These are phyloP conservation scores for Xylaria grammica DNA, from an alignment of 495 filamentous ascomycete species.

Conservation along the genomic window DNA sequence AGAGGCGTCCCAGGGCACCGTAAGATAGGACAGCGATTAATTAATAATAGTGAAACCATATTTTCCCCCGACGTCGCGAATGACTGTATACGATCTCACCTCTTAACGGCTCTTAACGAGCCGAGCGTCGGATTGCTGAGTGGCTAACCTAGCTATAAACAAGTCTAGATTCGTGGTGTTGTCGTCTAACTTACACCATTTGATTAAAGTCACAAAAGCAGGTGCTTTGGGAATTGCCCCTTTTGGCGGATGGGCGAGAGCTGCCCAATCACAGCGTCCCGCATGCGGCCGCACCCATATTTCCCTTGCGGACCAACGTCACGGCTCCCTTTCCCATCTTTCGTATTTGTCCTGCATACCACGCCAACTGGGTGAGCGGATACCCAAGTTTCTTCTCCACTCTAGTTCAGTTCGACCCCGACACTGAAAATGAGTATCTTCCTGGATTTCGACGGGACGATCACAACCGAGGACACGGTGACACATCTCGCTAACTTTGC, in stretches of 20 bases:
- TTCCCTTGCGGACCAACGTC: background rate
- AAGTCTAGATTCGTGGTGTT: too few relatives aligned
- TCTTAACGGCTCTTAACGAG: too few relatives aligned
- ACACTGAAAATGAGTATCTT: conserved; percentile 42
- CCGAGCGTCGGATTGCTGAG: too few relatives aligned
- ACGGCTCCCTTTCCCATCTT: conserved; percentile 8
- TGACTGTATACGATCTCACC: background rate
- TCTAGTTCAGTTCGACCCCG: background rate
- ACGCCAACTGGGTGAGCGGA: background rate
- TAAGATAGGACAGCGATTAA: background rate
- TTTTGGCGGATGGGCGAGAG: background rate
- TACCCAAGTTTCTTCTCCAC: background rate
- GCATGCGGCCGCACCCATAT: background rate
- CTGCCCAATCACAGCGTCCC: background rate
- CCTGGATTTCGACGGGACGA: conserved; percentile 57
- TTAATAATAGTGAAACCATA: too few relatives aligned
- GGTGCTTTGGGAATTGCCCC: background rate
- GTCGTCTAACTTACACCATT: too few relatives aligned
- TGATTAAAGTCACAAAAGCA: too few relatives aligned
- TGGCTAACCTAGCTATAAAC: too few relatives aligned
- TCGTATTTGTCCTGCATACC: background rate
- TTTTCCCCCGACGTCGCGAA: background rate
- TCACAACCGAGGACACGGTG: conserved; percentile 46
- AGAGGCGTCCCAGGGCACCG: background rate
- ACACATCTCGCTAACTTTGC: conserved; percentile 36